Evolutionary conservation across 352 stramenopile species (phyloP), one percentile per base, ranked within the genome.

Genomic region (Pythium folliculosum): DNA sequence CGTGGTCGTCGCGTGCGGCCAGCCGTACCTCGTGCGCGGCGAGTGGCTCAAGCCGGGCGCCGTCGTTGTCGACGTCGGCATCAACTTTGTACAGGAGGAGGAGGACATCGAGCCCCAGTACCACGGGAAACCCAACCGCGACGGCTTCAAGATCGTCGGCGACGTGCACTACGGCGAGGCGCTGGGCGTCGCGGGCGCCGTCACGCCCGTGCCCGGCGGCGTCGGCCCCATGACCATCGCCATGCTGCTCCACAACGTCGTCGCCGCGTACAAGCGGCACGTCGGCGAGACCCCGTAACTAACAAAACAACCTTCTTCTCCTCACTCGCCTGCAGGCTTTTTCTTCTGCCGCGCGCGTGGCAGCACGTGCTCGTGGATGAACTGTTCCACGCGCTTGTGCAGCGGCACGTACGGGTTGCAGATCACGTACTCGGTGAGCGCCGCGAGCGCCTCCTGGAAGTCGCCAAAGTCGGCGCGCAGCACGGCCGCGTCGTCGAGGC

Each of bases 161-260:
- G 98, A 99, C 75, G 97, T 99, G 8, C 75, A 98, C 70, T 99
- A 95, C 65, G 76, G 77, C 7, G 88, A 89, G 49, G 97, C 82
- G 5, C 80, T 73, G 50, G 69, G 80, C 23, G 86, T 98, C 30
- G 96, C 91, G 0, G 89, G 85, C 4, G 87, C 86, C 50, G 94
- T 99, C 67, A 99, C 98, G 13, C 98, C 98, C 2, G 98, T 99
- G n/a, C 96, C 97, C 14, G 88, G 89, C 35, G 98, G 98, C 61
- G 97, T 99, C 45, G 98, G 98, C 2, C 98, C 98, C 17, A 99
- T 99, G 97, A 99, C 95, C 12, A 98, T 98, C 66, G 90, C 95
- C 10, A 98, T 97, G 92, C 72, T 98, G 60, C 88, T 98, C 44
- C 84, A 95, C 49, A 98, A 98, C 75, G 85, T 93, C 32, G 80